Conservation (phyloP, 768 basidiomycete genomes). For the Termitomyces heimii region DNA sequence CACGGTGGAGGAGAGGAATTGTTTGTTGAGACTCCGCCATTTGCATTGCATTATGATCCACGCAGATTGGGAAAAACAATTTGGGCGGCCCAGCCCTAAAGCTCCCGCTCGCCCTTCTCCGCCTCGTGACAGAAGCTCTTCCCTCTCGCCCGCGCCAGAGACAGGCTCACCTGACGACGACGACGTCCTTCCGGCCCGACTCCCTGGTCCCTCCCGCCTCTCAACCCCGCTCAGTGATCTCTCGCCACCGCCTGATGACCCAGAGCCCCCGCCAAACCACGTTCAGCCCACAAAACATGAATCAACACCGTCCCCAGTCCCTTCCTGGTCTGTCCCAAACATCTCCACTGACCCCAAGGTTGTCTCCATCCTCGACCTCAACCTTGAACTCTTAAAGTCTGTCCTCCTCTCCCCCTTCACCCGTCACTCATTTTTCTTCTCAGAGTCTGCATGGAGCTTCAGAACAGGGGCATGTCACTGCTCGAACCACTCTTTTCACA, state of each 20-base stretch:
- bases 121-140: conserved; percentile 43
- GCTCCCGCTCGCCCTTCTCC: conserved; percentile 23
- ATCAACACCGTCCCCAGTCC: conserved; percentile 8
- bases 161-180: conserved; percentile 26
- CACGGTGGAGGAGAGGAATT: background rate
- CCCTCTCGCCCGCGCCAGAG: conserved; percentile 52
- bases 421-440: background rate
- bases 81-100: conserved; percentile 17
- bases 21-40: conserved; percentile 33
- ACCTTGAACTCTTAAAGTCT: conserved; percentile 64
- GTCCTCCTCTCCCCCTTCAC: conserved; percentile 11
- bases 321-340: conserved; percentile 13
- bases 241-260: conserved; percentile 48
- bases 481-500: conserved; percentile 49
- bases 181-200: conserved; percentile 11
- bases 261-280: conserved; percentile 16
- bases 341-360: conserved; percentile 39
- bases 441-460: conserved; percentile 61
- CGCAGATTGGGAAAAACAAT: conserved; percentile 14
- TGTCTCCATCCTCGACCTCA: conserved; percentile 57
- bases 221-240: conserved; percentile 77
- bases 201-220: conserved; percentile 38
- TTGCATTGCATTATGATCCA: conserved; percentile 31
- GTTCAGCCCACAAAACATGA: conserved; percentile 1
- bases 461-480: conserved; percentile 40